Base-by-base conservation (phyloP, 192 early-diverging fungal species). In the Backusella sp. region DNA sequence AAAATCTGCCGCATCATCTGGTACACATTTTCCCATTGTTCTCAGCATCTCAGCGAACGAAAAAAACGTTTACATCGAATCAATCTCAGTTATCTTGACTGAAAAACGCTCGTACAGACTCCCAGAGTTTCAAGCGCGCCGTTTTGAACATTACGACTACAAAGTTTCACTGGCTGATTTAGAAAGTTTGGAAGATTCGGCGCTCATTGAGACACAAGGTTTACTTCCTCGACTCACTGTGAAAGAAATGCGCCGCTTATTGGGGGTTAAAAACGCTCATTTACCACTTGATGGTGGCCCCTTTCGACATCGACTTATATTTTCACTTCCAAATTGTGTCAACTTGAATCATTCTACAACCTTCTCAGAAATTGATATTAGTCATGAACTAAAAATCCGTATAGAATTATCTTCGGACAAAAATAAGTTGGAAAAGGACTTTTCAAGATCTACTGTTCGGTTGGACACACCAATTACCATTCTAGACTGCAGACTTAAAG, bases 251-350 rank as follows among this genome's bases (percentile, higher is more conserved):
- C 65, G 69, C 2, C 69, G 74, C 6, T 65, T 65, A 11, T 32
- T 80, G 19, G 26, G 74, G 5, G 53, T 75, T 19, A 72, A 73
- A 17, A 76, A 80, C 41, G 78, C 78, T 42, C 79, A 80, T 21
- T 71, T 80, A 28, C 62, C 74, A 2, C 26, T 73, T 6, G 70
- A 44, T 28, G 70, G 41, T 23, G 67, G 21, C 4, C 59, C 74
- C 3, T 80, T 80, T 66, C 79, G 76, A 34, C 56, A 68, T 52
- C 74, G 74, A n/a, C 53, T 80, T 36, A 42, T 76, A 23, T 80
- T 80, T 39, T 41, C 42, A 1, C 34, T 80, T 44, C 79, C 78
- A 53, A 80, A 76, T 37, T 80, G 79, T 53, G 34, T 76, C 44
- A 23, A 67, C 17, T 36, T 75, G 14, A 80, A 76, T 30, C 79